Percentiles rank a stretch among this genome's conserved stretches.
Evolutionary conservation across 2,329 filamentous ascomycete species (phyloP).

Genomic region (Penicillium hesseltinei): DNA sequence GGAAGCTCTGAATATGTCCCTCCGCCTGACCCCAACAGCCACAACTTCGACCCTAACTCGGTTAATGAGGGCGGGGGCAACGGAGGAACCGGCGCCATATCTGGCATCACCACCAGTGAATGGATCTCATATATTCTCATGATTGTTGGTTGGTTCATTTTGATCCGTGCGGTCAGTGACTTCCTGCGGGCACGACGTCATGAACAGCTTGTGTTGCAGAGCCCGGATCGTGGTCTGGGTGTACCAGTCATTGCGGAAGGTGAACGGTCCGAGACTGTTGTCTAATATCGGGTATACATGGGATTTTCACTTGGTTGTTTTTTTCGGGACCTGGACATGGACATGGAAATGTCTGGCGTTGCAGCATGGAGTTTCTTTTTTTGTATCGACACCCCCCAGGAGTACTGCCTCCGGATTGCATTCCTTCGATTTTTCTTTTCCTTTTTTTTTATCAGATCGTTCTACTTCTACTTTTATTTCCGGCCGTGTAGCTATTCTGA

Average conservation of each 20-base stretch:
- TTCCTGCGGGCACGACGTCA: conserved; percentile 84
- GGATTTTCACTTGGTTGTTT: conserved; percentile 11
- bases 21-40: conserved; percentile 83
- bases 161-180: conserved; percentile 90
- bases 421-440: conserved; percentile 7
- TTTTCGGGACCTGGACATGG: conserved; percentile 5
- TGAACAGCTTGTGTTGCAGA: conserved; percentile 89
- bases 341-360: conserved; percentile 8
- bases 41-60: conserved; percentile 76
- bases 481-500: conserved; percentile 20
- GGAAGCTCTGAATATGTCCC: conserved; percentile 50
- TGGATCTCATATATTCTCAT: conserved; percentile 92
- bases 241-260: conserved; percentile 84
- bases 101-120: conserved; percentile 69
- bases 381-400: conserved; percentile 19
- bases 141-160: conserved; percentile 97
- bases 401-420: conserved; percentile 14
- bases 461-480: conserved; percentile 9
- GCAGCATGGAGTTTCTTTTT: conserved; percentile 7
- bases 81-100: conserved; percentile 40
- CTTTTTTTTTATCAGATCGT: conserved; percentile 5
- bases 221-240: conserved; percentile 80
- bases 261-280: conserved; percentile 74
- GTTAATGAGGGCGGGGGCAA: conserved; percentile 51
- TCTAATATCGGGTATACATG: conserved; percentile 48